These are phyloP conservation scores for Aspergillus sojae DNA, from an alignment of 2,329 filamentous ascomycete species.

Conservation along the genomic window DNA sequence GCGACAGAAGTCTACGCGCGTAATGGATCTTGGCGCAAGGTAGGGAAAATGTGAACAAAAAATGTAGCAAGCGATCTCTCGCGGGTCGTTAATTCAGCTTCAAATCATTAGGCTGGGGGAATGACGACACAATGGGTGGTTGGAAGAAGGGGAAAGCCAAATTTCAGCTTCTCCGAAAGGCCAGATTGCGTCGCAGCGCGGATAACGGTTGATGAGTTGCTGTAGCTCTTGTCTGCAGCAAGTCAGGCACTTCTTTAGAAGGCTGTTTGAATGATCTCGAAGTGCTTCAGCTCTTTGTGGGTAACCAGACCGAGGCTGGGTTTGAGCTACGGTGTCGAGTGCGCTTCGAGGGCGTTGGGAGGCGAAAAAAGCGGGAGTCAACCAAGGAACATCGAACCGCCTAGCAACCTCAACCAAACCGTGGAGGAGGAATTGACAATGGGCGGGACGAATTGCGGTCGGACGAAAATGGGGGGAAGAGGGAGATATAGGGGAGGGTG, in stretches of 20 bases:
- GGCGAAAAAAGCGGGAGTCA: constrained; percentile 18
- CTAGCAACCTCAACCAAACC: constrained; percentile 18
- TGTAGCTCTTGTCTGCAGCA: neutral
- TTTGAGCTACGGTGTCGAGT: neutral
- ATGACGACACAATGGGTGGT: constrained; percentile 14
- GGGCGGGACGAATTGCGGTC: neutral
- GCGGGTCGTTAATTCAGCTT: constrained; percentile 14
- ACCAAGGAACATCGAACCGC: constrained; percentile 22
- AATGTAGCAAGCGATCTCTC: constrained; percentile 17
- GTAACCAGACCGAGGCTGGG: neutral
- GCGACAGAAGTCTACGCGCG: constrained; percentile 5
- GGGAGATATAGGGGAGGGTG: constrained; percentile 5
- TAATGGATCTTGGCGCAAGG: neutral
- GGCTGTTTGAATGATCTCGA: neutral
- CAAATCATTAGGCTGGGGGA: constrained; percentile 14
- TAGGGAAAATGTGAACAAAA: neutral
- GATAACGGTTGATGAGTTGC: constrained; percentile 6
- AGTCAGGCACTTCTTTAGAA: neutral
- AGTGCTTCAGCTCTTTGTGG: neutral
- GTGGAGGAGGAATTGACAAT: constrained; percentile 11
- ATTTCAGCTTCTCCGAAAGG: constrained; percentile 16
- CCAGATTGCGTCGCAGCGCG: constrained; percentile 23
- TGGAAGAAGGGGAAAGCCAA: constrained; percentile 15
- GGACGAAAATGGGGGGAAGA: constrained; percentile 9
- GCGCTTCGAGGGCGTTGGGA: constrained; percentile 10